Base-by-base conservation (phyloP, 2,329 filamentous ascomycete genomes). In the Phialocephala subalpina region DNA sequence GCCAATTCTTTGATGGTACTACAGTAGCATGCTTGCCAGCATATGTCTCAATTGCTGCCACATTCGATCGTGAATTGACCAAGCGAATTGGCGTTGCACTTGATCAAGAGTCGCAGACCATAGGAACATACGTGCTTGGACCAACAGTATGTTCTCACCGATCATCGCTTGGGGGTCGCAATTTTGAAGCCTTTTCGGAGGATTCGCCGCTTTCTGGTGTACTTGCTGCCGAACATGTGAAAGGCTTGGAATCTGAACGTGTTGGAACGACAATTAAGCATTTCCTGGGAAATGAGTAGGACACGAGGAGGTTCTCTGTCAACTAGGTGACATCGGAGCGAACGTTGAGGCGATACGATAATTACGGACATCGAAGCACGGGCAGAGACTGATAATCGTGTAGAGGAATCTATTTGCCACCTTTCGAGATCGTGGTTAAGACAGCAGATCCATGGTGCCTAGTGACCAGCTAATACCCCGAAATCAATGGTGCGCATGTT, bases 141-240 rank as follows among this genome's bases (percentile, higher is more conserved):
- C 40, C 40, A 16, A 45, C 40, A 40, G 33, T 77, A 83, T 68
- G 62, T 36, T 58, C 38, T 20, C 62, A 62, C 27, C 27, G 62
- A 42, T 75, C 73, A 14, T 74, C 74, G 1, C 63, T 77, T 20
- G 73, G 74, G 14, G 75, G 74, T 56, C 70, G 75, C n/a, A 75
- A 75, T 62, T 76, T 75, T 62, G 75, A 77, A 68, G 71, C 73
- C 36, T 76, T 75, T 66, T 74, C 73, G 12, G 74, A 77, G 65
- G 75, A 77, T 62, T 74, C 75, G 47, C 70, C 76, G 52, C 70
- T 77, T 56, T 69, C 70, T 60, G 75, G 75, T 29, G 72, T 72
- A 33, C 66, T 77, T 33, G 75, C 73, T 6, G 69, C 73, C 20
- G 65, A 65, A 42, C 75, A 74, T 63, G 71, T 75, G 35, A 71